phyloP scores from a whole-genome alignment of 495 filamentous ascomycete genomes.

The Parathielavia appendiculata region DNA sequence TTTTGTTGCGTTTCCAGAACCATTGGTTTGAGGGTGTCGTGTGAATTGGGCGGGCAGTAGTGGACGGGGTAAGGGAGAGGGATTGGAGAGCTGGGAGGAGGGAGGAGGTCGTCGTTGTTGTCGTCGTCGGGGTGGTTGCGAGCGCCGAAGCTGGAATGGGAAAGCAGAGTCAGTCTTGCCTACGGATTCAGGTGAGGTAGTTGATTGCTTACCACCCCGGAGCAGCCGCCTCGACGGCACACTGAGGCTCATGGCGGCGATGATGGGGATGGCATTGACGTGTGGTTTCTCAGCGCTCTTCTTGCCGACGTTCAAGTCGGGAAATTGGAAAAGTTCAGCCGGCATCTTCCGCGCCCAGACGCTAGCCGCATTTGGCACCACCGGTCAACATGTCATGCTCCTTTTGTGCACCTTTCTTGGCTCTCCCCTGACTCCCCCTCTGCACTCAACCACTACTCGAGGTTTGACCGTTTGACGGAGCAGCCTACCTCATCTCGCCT shows the following conservation, averaged over 20 bases:
- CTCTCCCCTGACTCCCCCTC: neutral
- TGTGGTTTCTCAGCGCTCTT: neutral
- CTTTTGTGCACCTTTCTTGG: neutral
- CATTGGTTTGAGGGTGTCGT: conserved; percentile 32
- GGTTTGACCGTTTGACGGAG: too few species aligned
- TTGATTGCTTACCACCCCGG: conserved; percentile 34
- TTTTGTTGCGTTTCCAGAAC: conserved; percentile 27
- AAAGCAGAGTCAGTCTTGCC: neutral
- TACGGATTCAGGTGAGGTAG: conserved; percentile 1
- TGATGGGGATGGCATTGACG: conserved; percentile 25
- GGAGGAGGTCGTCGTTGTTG: conserved; percentile 11
- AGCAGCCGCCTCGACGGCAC: conserved; percentile 41
- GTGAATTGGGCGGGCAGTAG: conserved; percentile 27
- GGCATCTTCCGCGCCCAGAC: conserved; percentile 24
- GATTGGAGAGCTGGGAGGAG: conserved; percentile 26
- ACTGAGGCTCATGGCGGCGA: conserved; percentile 42
- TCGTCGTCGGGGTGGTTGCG: conserved; percentile 13
- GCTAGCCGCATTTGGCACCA: conserved; percentile 14
- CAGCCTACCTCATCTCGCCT: too few species aligned
- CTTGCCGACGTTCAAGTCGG: neutral
- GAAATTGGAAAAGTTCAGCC: conserved; percentile 24
- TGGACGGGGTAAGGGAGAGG: conserved; percentile 20
- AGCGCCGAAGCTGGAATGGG: conserved; percentile 14
- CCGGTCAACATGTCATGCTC: neutral
- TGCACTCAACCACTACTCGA: neutral